Evolutionary conservation across 2,329 filamentous ascomycete genomes (phyloP), one percentile per base, ranked within the genome.

Genomic region (Alternaria novae-zelandiae): DNA sequence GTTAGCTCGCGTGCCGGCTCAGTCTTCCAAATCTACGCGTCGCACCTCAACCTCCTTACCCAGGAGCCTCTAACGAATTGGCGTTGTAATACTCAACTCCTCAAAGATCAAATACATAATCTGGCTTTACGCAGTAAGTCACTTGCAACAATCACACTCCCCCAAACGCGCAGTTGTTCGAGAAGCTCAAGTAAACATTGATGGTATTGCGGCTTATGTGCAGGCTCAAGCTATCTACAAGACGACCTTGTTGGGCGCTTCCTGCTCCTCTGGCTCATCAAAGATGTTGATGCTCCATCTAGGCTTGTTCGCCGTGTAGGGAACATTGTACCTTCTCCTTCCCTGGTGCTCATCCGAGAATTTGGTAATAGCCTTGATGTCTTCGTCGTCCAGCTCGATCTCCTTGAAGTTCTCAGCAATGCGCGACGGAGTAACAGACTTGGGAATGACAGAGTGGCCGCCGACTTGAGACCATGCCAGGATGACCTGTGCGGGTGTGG

Each of bases 391-490:
- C 5, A 75, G 65, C 56, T 75, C 71, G 11, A 72, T 65, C 61
- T 74, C 73, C 63, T 74, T 65, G 63, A 76, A 75, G 64, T 77
- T 77, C 54, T 71, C 71, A 20, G 65, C 64, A 54, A 77, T 77
- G 36, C 74, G 71, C 13, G 67, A 68, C 10, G 70, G 61, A 2
- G 71, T 75, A 12, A 77, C 73, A 4, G 72, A 74, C 69, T 77
- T 77, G 51, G 74, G 74, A 25, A 77, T 76, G 49, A 77, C 73
- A 30, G 65, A 70, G 62, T 73, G 68, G 8, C 74, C 74, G 30
- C 70, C 69, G 85, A 96, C 92, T 20, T 93, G 96, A 30, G 92
- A 88, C 94, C 94, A 97, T 74, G 93, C 87, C 70, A 97, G 86
- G 66, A 97, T 86, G 45, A 97, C 86, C 85, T 97, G 93, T 8